phyloP scores from a whole-genome alignment of 2,329 filamentous ascomycete species.

The Corynespora cassiicola region DNA sequence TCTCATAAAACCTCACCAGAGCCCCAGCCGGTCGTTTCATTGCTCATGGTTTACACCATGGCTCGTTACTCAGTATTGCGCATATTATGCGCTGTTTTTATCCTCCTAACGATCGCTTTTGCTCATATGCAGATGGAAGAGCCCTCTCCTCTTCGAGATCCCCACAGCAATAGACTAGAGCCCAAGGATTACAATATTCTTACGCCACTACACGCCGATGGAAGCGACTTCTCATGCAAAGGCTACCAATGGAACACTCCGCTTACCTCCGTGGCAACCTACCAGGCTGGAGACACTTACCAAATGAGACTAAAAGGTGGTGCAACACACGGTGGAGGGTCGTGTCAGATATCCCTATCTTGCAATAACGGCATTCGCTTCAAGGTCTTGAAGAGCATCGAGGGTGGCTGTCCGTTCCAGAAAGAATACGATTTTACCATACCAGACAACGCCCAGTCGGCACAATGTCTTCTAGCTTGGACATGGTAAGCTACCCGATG shows the following conservation, averaged over 20 bases:
- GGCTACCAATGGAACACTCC: conserved; percentile 62
- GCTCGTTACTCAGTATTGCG: conserved; percentile 20
- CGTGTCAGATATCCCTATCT: conserved; percentile 77
- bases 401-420: conserved; percentile 62
- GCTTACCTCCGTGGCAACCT: conserved; percentile 65
- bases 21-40: conserved; percentile 7
- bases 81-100: conserved; percentile 26
- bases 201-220: conserved; percentile 65
- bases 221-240: conserved; percentile 79
- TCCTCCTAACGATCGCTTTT: conserved; percentile 21
- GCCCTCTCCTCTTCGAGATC: conserved; percentile 61
- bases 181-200: conserved; percentile 73
- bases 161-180: conserved; percentile 52
- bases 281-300: conserved; percentile 67
- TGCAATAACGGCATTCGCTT: conserved; percentile 75
- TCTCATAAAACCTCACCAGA: conserved; percentile 3
- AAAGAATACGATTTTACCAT: conserved; percentile 70
- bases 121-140: conserved; percentile 64
- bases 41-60: conserved; percentile 28
- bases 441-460: conserved; percentile 66
- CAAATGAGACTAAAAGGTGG: conserved; percentile 69
- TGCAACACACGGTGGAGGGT: conserved; percentile 70
- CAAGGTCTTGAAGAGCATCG: conserved; percentile 70
- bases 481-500: conserved; percentile 51
- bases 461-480: conserved; percentile 74